Evolutionary conservation across 1,284 basidiomycete genomes (phyloP).

Genomic region (Athelia psychrophila): DNA sequence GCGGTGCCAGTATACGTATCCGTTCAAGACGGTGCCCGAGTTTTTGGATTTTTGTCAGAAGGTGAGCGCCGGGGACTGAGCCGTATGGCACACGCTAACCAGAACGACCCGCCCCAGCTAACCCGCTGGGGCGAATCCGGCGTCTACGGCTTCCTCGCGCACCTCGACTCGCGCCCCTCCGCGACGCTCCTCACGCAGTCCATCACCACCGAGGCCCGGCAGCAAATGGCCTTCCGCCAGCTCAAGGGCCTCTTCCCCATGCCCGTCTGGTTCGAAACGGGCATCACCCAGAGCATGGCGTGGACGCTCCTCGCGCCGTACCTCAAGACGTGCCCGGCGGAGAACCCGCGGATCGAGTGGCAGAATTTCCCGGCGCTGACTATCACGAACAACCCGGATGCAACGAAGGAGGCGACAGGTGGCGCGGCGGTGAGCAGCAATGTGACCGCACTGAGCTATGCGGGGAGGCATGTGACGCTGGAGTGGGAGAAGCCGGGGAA

Average conservation of each 20-base stretch:
- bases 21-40: slow-evolving; percentile 55
- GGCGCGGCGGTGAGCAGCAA: slow-evolving; percentile 48
- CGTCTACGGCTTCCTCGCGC: slow-evolving; percentile 57
- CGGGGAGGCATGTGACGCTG: slow-evolving; percentile 47
- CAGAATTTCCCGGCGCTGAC: slow-evolving; percentile 52
- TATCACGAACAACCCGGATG: slow-evolving; percentile 31
- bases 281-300: slow-evolving; percentile 58
- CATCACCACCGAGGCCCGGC: slow-evolving; percentile 64
- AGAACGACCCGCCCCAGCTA: slow-evolving; percentile 19
- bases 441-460: slow-evolving; percentile 40
- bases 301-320: slow-evolving; percentile 64
- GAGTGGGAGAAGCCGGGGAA: slow-evolving; percentile 57
- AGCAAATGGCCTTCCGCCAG: slow-evolving; percentile 69
- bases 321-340: slow-evolving; percentile 53
- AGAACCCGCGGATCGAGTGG: slow-evolving; percentile 56
- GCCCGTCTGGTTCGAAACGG: slow-evolving; percentile 50
- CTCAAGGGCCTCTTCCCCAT: slow-evolving; percentile 63
- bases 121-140: slow-evolving; percentile 62
- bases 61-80: slow-evolving; percentile 21
- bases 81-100: neutral
- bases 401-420: slow-evolving; percentile 13
- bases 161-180: slow-evolving; percentile 56
- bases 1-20: slow-evolving; percentile 61
- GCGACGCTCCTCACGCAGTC: slow-evolving; percentile 57
- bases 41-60: slow-evolving; percentile 65